Percentiles rank a stretch among this genome's conserved stretches.
These are phyloP conservation scores for Dryadomyces sulphureus DNA, from an alignment of 2,329 filamentous ascomycete species.

Conservation along the genomic window DNA sequence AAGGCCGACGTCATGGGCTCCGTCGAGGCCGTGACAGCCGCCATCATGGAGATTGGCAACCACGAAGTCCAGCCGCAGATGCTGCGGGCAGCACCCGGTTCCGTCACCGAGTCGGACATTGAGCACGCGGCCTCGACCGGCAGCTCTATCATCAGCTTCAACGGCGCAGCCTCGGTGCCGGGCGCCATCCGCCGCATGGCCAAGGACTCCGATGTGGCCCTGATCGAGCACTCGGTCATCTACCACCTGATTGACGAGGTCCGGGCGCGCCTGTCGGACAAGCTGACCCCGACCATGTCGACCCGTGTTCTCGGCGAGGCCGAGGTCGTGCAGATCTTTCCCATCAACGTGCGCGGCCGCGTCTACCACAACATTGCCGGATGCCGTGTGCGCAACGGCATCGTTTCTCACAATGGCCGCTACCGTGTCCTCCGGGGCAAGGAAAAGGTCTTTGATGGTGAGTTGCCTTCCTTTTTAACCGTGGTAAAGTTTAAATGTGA, in stretches of 20 bases:
- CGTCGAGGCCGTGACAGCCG: slow-evolving; percentile 74
- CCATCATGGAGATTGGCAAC: slow-evolving; percentile 65
- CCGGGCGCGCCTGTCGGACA: slow-evolving; percentile 49
- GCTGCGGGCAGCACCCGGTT: slow-evolving; percentile 63
- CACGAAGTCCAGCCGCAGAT: slow-evolving; percentile 68
- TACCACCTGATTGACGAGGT: slow-evolving; percentile 67
- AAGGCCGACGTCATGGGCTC: slow-evolving; percentile 91
- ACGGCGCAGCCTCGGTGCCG: slow-evolving; percentile 47
- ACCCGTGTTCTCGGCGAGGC: slow-evolving; percentile 74
- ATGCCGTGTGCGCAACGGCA: slow-evolving; percentile 72
- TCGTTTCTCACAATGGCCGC: slow-evolving; percentile 45
- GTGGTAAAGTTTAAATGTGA: background rate
- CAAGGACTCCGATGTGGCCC: slow-evolving; percentile 53
- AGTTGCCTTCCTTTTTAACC: slow-evolving; percentile 17
- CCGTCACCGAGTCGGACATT: slow-evolving; percentile 72
- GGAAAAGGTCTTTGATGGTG: slow-evolving; percentile 68
- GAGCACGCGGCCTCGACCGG: slow-evolving; percentile 69
- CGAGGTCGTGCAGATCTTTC: slow-evolving; percentile 69
- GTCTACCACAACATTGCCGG: slow-evolving; percentile 67
- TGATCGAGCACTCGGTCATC: slow-evolving; percentile 78
- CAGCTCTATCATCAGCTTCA: slow-evolving; percentile 76
- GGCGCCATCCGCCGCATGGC: slow-evolving; percentile 52
- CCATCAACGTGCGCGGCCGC: slow-evolving; percentile 63
- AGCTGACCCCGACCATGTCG: slow-evolving; percentile 51
- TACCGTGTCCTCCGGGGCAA: slow-evolving; percentile 60